Evolutionary conservation across 2,329 filamentous ascomycete species (phyloP).

Genomic region (Colletotrichum sublineola): DNA sequence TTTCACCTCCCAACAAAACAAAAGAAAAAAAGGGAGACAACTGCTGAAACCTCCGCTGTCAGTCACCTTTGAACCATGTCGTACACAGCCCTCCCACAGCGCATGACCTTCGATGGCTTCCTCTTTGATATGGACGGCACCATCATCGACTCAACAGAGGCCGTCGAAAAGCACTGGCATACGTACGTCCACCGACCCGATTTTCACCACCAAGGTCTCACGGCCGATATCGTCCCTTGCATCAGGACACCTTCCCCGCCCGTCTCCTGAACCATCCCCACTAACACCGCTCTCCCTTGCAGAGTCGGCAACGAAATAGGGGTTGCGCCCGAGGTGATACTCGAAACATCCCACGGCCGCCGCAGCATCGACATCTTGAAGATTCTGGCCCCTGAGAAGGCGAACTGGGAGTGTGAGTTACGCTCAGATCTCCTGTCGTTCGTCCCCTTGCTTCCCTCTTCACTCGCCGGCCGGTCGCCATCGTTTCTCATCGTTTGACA

Average conservation of each 20-base stretch:
- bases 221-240: conserved; percentile 26
- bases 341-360: conserved; percentile 91
- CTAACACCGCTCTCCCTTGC: conserved; percentile 42
- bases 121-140: conserved; percentile 86
- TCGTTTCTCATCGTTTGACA: neutral
- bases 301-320: conserved; percentile 88
- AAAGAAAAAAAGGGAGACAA: neutral
- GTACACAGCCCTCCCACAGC: conserved; percentile 39
- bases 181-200: conserved; percentile 59
- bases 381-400: conserved; percentile 84
- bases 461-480: conserved; percentile 1
- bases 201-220: conserved; percentile 10
- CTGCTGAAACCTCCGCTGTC: neutral
- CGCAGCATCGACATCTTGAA: conserved; percentile 88
- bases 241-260: conserved; percentile 10
- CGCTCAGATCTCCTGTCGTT: conserved; percentile 17
- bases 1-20: neutral
- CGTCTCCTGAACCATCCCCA: conserved; percentile 9
- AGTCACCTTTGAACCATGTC: conserved; percentile 23
- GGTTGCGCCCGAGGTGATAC: conserved; percentile 85
- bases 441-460: conserved; percentile 32
- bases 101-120: conserved; percentile 63
- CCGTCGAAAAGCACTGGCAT: conserved; percentile 84
- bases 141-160: conserved; percentile 84
- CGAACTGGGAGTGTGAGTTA: conserved; percentile 91